phyloP scores from a whole-genome alignment of 805 yeast genomes.

The Lachancea dasiensis region DNA sequence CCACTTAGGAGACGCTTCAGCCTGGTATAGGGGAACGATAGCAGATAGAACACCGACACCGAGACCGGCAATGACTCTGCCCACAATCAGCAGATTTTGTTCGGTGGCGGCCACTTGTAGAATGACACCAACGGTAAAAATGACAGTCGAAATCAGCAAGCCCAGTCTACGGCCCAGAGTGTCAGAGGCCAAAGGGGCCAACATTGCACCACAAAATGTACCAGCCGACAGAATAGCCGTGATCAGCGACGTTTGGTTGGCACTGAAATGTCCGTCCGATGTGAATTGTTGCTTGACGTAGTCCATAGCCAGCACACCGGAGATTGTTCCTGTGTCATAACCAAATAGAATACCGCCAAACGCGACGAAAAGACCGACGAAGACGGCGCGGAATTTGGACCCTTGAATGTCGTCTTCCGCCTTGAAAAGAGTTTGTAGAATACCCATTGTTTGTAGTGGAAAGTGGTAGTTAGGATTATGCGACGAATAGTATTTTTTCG shows the following conservation, averaged over 20 bases:
- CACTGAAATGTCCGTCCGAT: conserved; percentile 33
- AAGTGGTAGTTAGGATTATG: too few relatives aligned
- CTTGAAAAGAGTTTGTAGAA: conserved; percentile 29
- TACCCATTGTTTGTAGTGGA: conserved; percentile 15
- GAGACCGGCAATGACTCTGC: conserved; percentile 63
- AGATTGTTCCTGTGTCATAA: conserved; percentile 63
- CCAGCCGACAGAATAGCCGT: conserved; percentile 74
- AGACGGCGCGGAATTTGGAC: conserved; percentile 41
- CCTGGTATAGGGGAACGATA: conserved; percentile 67
- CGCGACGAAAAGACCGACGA: conserved; percentile 57
- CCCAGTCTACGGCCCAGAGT: conserved; percentile 49
- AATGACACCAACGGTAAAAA: conserved; percentile 49
- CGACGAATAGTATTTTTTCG: neutral
- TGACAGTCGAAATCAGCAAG: conserved; percentile 38
- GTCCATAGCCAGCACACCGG: conserved; percentile 60
- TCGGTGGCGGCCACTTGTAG: conserved; percentile 43
- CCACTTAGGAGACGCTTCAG: conserved; percentile 74
- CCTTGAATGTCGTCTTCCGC: conserved; percentile 45
- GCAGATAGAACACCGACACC: conserved; percentile 74
- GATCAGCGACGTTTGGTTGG: conserved; percentile 50
- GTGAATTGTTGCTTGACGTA: conserved; percentile 45
- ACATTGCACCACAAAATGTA: conserved; percentile 61
- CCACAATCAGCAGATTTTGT: conserved; percentile 51
- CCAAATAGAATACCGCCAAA: conserved; percentile 65
- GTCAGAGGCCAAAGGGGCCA: conserved; percentile 54